Evolutionary conservation across 768 basidiomycete genomes (phyloP).

Genomic region (Phlebiopsis gigantea): DNA sequence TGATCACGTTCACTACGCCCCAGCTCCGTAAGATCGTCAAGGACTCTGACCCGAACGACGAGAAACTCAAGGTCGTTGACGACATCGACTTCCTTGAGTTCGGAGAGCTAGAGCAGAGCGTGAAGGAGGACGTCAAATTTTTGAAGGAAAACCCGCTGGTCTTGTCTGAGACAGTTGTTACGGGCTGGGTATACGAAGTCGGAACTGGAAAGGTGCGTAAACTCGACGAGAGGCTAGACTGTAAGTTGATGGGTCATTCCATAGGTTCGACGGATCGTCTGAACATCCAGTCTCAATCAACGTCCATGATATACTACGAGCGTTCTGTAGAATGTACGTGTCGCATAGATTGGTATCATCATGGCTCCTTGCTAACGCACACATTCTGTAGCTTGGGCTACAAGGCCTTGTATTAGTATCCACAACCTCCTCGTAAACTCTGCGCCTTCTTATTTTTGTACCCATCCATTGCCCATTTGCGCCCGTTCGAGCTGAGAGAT

Average conservation of each 20-base stretch:
- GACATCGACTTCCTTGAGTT: slow-evolving; percentile 55
- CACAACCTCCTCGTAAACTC: too few relatives aligned
- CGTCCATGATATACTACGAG: too few relatives aligned
- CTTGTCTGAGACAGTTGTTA: slow-evolving; percentile 45
- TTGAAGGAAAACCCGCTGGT: slow-evolving; percentile 53
- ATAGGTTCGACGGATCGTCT: background rate
- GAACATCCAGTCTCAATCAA: background rate
- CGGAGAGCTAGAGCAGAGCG: slow-evolving; percentile 42
- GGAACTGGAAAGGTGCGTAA: slow-evolving; percentile 51
- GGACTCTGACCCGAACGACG: slow-evolving; percentile 33
- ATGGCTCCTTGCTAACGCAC: too few relatives aligned
- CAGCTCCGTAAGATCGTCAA: slow-evolving; percentile 47
- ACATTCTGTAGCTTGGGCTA: too few relatives aligned
- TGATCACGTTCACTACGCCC: slow-evolving; percentile 55
- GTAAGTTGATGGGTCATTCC: background rate
- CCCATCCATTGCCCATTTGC: too few relatives aligned
- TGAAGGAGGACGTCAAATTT: slow-evolving; percentile 54
- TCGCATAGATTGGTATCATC: too few relatives aligned
- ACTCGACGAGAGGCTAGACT: background rate
- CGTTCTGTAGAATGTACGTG: too few relatives aligned
- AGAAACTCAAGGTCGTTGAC: slow-evolving; percentile 29
- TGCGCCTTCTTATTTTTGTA: too few relatives aligned
- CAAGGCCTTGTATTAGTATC: too few relatives aligned
- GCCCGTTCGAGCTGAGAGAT: background rate
- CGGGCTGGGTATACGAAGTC: slow-evolving; percentile 67